Base-by-base conservation (phyloP, 495 filamentous ascomycete genomes). In the Pseudevernia furfuracea region DNA sequence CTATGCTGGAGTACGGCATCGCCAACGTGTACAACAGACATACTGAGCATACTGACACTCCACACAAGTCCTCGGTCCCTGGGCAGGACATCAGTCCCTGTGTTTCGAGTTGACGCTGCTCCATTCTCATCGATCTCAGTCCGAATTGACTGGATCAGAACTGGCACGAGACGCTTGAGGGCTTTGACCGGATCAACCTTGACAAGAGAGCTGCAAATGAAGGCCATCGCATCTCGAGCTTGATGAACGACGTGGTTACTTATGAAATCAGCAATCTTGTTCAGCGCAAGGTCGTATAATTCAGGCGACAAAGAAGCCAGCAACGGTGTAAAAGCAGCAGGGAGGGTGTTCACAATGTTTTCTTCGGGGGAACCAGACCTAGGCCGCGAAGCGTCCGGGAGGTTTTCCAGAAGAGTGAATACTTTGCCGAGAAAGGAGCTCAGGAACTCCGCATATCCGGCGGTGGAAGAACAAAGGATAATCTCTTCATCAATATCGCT, bases 111-210 rank as follows among this genome's bases (percentile, higher is more conserved):
- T 39, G 94, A 96, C 10, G 91, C 94, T 17, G 94, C 94, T n/a
- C 91, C 90, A 69, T 97, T 97, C 71, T 96, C 90, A 69, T 96
- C 91, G 67, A 99, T 97, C 71, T 99, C 94, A 60, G 90, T 95
- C 57, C 92, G 89, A 67, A 99, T 99, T 39, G 90, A 91, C 71
- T 88, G 84, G 48, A 92, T 87, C 63, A 99, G 78, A 75, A 96
- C 88, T 0, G 94, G 94, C 36, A 97, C 82, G 62, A 99, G 87
- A 28, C 89, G 84, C 71, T 91, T 94, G 43, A 99, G 80, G 5
- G 92, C 88, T 78, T 96, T 96, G 70, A 91, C 86, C 0, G 94
- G 94, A 68, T 93, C 89, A 68, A 93, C 87, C 75, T 97, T 97
- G 82, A 92, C 95, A 25, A 97, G 78, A 1, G 88, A 87, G 72